These are phyloP conservation scores for Fusarium coffeatum DNA, from an alignment of 2,329 filamentous ascomycete genomes.

Conservation along the genomic window DNA sequence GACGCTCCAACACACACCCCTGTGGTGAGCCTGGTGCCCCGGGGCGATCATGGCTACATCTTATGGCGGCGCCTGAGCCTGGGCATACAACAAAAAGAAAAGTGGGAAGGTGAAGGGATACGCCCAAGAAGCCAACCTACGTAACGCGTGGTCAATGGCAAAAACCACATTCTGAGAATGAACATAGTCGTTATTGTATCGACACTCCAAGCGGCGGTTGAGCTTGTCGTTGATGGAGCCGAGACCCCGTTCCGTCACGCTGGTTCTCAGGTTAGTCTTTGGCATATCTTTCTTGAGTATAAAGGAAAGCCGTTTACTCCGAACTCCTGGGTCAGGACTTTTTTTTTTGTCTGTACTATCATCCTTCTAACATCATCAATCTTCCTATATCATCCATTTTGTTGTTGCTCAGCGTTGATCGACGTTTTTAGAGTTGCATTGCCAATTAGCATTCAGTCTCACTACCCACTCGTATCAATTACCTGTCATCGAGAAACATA, in stretches of 20 bases:
- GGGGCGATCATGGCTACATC: conserved; percentile 29
- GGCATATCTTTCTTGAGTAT: conserved; percentile 33
- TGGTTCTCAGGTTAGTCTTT: conserved; percentile 35
- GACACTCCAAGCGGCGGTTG: conserved; percentile 38
- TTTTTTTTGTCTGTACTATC: conserved; percentile 17
- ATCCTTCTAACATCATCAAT: conserved; percentile 8
- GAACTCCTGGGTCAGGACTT: conserved; percentile 36
- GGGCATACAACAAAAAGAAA: conserved; percentile 25
- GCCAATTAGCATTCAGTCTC: conserved; percentile 9
- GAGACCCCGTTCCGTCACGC: conserved; percentile 37
- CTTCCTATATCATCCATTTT: background rate
- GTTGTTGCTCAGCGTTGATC: conserved; percentile 18
- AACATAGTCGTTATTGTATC: conserved; percentile 27
- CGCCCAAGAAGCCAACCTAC: conserved; percentile 8
- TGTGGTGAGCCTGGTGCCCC: conserved; percentile 13
- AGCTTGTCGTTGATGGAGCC: conserved; percentile 38
- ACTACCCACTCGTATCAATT: conserved; percentile 13
- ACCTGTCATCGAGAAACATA: conserved; percentile 25
- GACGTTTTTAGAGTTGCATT: conserved; percentile 16
- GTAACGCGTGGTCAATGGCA: conserved; percentile 36
- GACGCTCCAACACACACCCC: conserved; percentile 23
- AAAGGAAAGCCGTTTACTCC: conserved; percentile 46
- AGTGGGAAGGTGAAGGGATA: conserved; percentile 21
- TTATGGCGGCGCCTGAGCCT: conserved; percentile 17
- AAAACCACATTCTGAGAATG: conserved; percentile 11